Evolutionary conservation across 2,329 filamentous ascomycete species (phyloP), one percentile per base, ranked within the genome.

Genomic region (Thielaviopsis euricoi): DNA sequence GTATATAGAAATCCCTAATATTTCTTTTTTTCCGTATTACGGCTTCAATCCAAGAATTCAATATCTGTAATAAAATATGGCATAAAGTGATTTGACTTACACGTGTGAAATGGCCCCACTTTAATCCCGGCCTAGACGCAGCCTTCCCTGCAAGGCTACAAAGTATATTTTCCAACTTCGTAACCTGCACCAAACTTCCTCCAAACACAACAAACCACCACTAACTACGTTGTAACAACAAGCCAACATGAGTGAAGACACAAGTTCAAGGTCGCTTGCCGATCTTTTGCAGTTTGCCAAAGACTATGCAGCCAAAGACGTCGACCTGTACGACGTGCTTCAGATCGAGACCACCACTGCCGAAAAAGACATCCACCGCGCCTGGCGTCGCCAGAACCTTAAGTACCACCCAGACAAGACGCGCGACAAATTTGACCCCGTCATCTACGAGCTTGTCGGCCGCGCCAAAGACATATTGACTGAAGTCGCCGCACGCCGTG

Each of bases 321-420:
- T 81, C 63, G 87, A 95, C 69, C 86, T 91, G 62, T 95, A 93
- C 73, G 81, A 79, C 25, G 77, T 95, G 25, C 79, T 95, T 17
- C 79, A 78, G 58, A 53, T 61, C 40, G 54, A 55, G 13, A 75
- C 81, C 21, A 77, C 82, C 19, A 80, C 84, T 0, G 72, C 77
- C 21, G 83, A 85, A 58, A 73, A 81, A n/a, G 85, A 89, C 62
- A 85, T 95, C 65, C 84, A 87, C 62, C 83, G 86, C 63, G 89
- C 88, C 51, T 96, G 91, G 76, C 82, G 89, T 60, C 87, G 87
- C 65, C 83, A 85, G 29, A 89, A 89, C 3, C 76, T 95, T n/a
- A 89, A 88, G 66, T 89, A 90, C 74, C 91, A 97, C 69, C 91
- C 91, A 0, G 91, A 97, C 76, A 95, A 96, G 72, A 83, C 90